Conservation (phyloP, 176 grass and related monocot species). For the Elymus sibiricus region DNA sequence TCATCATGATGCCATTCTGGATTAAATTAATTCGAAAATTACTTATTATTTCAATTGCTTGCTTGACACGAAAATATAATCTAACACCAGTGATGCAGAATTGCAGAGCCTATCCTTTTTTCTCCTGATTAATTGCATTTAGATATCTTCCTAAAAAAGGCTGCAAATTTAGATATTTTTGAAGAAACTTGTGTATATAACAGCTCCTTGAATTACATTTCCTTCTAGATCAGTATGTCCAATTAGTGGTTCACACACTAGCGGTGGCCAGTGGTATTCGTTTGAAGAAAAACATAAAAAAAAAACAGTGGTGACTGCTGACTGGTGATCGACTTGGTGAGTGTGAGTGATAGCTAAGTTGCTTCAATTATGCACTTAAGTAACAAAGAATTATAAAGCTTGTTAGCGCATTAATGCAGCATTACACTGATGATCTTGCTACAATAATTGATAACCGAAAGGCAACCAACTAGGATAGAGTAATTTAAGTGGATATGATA, state of each 20-base stretch:
- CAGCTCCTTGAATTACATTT: background rate
- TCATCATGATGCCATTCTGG: background rate
- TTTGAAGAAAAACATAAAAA: background rate
- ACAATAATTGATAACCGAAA: background rate
- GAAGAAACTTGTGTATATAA: background rate
- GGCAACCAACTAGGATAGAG: slow-evolving; percentile 4
- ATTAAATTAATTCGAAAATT: background rate
- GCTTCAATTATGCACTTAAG: slow-evolving; percentile 32
- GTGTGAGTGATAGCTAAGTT: slow-evolving; percentile 28
- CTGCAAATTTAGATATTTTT: background rate
- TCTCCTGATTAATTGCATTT: background rate
- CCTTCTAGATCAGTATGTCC: background rate
- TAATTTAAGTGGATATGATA: background rate
- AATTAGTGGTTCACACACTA: slow-evolving; percentile 27
- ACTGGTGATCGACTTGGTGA: background rate
- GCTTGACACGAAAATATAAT: background rate
- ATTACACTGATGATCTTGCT: slow-evolving; percentile 30
- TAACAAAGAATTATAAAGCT: slow-evolving; percentile 21
- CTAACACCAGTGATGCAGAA: background rate
- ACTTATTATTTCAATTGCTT: background rate
- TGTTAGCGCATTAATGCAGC: slow-evolving; percentile 11
- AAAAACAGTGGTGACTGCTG: background rate
- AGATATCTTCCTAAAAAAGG: background rate
- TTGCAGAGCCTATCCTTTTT: no score
- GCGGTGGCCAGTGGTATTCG: background rate